Evolutionary conservation across 257 asterid genomes (phyloP), one percentile per base, ranked within the genome.

Genomic region (Salvia splendens): DNA sequence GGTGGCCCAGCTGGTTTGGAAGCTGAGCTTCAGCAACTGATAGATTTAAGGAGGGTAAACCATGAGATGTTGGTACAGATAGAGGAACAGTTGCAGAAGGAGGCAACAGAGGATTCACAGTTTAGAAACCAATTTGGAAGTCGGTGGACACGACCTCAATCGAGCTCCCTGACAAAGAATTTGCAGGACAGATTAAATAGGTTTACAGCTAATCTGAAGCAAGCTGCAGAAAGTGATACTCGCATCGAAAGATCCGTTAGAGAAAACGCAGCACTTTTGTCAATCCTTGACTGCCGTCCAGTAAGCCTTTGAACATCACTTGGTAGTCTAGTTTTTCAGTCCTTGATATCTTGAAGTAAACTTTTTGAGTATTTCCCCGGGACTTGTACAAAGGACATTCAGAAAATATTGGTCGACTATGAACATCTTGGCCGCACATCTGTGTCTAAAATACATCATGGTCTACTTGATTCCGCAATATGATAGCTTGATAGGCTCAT

Each of bases 101-200:
- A 91, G 81, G 87, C 95, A 35, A 64, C 78, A 1, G 99, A 94
- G 77, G 97, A 94, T 82, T 80, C 91, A 41, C 96, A 91, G 61
- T 94, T 94, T 72, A 86, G 99, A 78, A 94, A 73, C 73, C 96
- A 94, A 75, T 91, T 91, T 79, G 99, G 96, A 75, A 80, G 88
- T 16, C 84, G 95, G 67, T 94, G 97, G 99, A 88, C 93, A 41
- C 83, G 99, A 69, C 97, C 99, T 65, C 97, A 88, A 72, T 94
- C 97, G 55, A 91, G 91, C 85, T 88, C 99, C 49, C 78, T 94
- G 62, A 94, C 95, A 50, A 91, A 88, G 80, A 91, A 87, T 75
- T 77, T 91, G 78, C 89, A 75, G 72, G 99, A 94, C 74, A 85
- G 96, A 74, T 78, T 94, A 58, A 87, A 91, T 75, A 91, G 87